These are phyloP conservation scores for Trametes punicea DNA, from an alignment of 768 basidiomycete genomes.

Conservation along the genomic window DNA sequence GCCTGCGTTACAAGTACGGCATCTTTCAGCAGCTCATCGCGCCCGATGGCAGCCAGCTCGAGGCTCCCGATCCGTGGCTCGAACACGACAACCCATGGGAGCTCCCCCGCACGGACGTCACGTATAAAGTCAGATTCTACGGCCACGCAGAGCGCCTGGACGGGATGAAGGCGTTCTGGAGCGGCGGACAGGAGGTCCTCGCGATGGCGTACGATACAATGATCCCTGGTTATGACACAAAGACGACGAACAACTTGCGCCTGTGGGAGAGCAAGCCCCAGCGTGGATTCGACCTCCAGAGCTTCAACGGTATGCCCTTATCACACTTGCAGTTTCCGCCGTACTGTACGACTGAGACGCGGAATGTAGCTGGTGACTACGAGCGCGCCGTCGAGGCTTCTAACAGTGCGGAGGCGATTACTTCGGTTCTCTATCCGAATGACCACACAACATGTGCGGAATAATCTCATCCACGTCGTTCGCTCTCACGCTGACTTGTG, in stretches of 20 bases:
- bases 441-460: constrained; percentile 63
- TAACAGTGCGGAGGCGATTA: constrained; percentile 91
- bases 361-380: constrained; percentile 77
- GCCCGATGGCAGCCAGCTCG: constrained; percentile 75
- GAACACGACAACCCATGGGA: constrained; percentile 89
- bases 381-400: constrained; percentile 84
- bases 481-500: background rate
- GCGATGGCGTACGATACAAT: constrained; percentile 95
- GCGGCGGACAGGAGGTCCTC: constrained; percentile 90
- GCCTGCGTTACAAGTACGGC: constrained; percentile 88
- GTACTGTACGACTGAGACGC: background rate
- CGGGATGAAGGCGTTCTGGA: constrained; percentile 68
- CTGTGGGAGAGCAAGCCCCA: constrained; percentile 85
- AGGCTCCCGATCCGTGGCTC: constrained; percentile 93
- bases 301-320: constrained; percentile 75
- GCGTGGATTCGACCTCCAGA: constrained; percentile 89
- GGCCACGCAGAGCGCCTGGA: constrained; percentile 70
- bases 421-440: constrained; percentile 93
- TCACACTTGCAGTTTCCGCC: constrained; percentile 14
- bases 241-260: constrained; percentile 87
- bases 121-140: constrained; percentile 85
- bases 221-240: constrained; percentile 83
- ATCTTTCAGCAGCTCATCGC: constrained; percentile 95
- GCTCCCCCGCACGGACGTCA: constrained; percentile 80
- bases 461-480: background rate